Evolutionary conservation across 805 yeast genomes (phyloP), one percentile per base, ranked within the genome.

Genomic region (Candida maris): DNA sequence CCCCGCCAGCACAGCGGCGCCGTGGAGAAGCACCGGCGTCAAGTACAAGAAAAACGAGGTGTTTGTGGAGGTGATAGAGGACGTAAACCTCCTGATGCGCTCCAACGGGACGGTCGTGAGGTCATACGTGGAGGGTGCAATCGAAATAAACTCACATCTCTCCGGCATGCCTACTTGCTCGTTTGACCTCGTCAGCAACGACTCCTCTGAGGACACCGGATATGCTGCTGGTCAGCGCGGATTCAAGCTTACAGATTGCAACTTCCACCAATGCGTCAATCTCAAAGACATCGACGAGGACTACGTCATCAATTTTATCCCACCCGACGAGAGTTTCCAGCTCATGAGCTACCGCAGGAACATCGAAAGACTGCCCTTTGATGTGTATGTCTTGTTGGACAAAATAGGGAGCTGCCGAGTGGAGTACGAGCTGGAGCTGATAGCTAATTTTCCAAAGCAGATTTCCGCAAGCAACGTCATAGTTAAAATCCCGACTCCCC

Each of bases 251-350:
- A 85, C 82, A 48, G 94, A 87, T 56, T 79, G 85, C 49, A 85
- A 82, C 45, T 83, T 87, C 61, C 96, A 87, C 59, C 91, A 85
- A 50, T 85, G 95, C 59, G 96, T 87, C 18, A 77, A 81, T 42
- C 65, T 86, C 38, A 75, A 75, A 39, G 73, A 75, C 47, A 85
- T 81, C 57, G 87, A 84, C 42, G 54, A 68, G 15, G 79, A 81
- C 18, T 65, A 83, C 27, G 63, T 75, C 17, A 81, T 88, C 39
- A 75, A 72, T 30, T 87, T 88, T 46, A 67, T 79, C 9, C 96
- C 96, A 3, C 96, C 96, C 2, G 95, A 87, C 61, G 95, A 95
- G 1, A 76, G 78, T 34, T 85, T 86, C 55, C 91, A 86, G 57
- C 70, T 88, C 41, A 80, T 88, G 89, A 69, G 76, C 23, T 88